Evolutionary conservation across 2,329 filamentous ascomycete species (phyloP).

Genomic region (Hypoxylon sp.): DNA sequence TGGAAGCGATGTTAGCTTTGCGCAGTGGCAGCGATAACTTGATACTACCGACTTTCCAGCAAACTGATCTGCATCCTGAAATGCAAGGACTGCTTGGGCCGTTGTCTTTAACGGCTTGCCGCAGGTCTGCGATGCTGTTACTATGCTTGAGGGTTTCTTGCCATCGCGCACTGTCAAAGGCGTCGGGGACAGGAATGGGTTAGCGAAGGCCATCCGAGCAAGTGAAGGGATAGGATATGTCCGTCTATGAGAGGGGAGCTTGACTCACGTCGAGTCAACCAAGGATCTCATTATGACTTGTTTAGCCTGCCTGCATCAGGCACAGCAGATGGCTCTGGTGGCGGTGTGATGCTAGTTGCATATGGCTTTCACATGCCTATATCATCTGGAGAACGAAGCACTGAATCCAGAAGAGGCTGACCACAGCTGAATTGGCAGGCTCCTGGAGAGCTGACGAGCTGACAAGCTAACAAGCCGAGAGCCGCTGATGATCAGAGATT

Average conservation of each 20-base stretch:
- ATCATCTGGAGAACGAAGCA: slow-evolving; percentile 1
- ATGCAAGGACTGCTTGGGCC: slow-evolving; percentile 69
- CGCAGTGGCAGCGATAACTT: neutral
- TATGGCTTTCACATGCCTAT: neutral
- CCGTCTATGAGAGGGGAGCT: neutral
- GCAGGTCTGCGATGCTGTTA: slow-evolving; percentile 66
- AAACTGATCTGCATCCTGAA: slow-evolving; percentile 81
- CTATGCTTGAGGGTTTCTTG: slow-evolving; percentile 66
- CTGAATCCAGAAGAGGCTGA: slow-evolving; percentile 28
- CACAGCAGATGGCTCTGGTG: neutral
- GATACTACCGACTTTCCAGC: slow-evolving; percentile 76
- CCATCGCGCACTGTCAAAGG: slow-evolving; percentile 71
- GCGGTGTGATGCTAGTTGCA: neutral
- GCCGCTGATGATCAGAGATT: slow-evolving; percentile 1
- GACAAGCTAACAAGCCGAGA: neutral
- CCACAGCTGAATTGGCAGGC: too few relatives aligned
- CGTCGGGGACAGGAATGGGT: slow-evolving; percentile 5
- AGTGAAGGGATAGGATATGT: neutral
- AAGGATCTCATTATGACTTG: slow-evolving; percentile 44
- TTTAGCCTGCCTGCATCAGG: neutral
- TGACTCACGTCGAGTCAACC: slow-evolving; percentile 43
- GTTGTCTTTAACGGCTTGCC: slow-evolving; percentile 68
- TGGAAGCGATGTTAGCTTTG: slow-evolving; percentile 47
- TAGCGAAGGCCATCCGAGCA: neutral
- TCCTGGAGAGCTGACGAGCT: slow-evolving; percentile 33